Base-by-base conservation (phyloP, 148 eudicot species). In the Heliamphora exappendiculata region DNA sequence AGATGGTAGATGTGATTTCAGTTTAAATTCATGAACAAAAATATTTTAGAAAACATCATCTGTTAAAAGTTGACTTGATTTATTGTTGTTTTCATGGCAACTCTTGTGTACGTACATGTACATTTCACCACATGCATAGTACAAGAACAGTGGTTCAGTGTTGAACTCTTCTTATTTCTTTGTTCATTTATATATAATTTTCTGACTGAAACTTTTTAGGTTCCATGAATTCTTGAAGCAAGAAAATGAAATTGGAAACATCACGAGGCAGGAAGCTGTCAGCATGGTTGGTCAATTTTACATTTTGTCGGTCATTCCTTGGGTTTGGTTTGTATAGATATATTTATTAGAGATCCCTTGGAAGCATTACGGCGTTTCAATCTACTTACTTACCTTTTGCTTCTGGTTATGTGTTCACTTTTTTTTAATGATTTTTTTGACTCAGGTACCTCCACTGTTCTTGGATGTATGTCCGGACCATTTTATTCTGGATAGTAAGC, bases 221-320 rank as follows among this genome's bases (percentile, higher is more conserved):
- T 95, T 95, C 81, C 99, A 95, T 79, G 96, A 89, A 87, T 95
- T 95, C 82, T 84, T 95, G 72, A 95, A 95, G 90, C 91, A 83
- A 77, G 96, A 93, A 73, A 89, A 95, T 86, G 99, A 95, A 82
- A 91, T 93, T 80, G 99, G 99, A 81, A 95, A 92, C 82, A 88
- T 95, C 75, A 95, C 99, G 24, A 90, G 99, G 67, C 99, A 95
- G 84, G 99, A 95, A 84, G 94, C 99, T 85, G 97, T 95, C 60
- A 95, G 99, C 90, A 95, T 95, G 97, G 99, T 92, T 68, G 34
- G 96, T 80, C 62, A 51, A 45, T 79, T 70, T 73, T 78, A 47
- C 62, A 20, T 75, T 36, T 76, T 28, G 54, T 75, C n/a, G 12
- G n/a, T 71, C 17, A 8, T 11, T 49, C 57, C 24, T 8, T 49